A percentile compares a stretch with the other conserved stretches of the same genome.
Conservation (phyloP, 208 protist species). For the Wallacemonas sp. region DNA sequence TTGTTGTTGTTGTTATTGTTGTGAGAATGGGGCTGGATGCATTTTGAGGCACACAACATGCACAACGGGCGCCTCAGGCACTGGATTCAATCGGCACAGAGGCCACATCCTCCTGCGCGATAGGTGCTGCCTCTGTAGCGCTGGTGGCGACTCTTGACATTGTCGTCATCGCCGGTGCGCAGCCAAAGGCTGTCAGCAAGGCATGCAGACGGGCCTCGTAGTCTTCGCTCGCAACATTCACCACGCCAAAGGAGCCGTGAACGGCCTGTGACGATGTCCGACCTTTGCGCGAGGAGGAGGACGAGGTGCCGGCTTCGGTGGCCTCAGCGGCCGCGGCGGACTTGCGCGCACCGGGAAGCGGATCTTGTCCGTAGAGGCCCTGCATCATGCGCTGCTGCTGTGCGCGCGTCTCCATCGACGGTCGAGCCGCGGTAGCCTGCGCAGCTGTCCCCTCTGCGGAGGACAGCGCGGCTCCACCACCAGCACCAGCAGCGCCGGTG, state of each 20-base stretch:
- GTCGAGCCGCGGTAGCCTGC: not conserved
- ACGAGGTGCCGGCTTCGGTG: not conserved
- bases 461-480: no score
- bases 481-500: no score
- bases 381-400: slow-evolving; percentile 37
- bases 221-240: slow-evolving; percentile 71
- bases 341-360: not conserved
- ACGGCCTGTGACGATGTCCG: slow-evolving; percentile 43
- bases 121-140: no score
- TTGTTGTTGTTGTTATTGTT: no score
- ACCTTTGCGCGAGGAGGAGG: no score
- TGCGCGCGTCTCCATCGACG: not conserved
- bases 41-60: not conserved
- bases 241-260: slow-evolving; percentile 74
- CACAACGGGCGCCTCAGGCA: not conserved
- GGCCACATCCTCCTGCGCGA: no score
- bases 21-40: not conserved
- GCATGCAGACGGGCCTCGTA: slow-evolving; percentile 48
- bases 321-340: no score
- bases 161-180: slow-evolving; percentile 6
- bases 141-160: no score
- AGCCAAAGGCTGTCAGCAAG: slow-evolving; percentile 54
- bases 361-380: slow-evolving; percentile 48
- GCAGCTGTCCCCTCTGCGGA: no score
- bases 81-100: no score